Evolutionary conservation across 2,329 filamentous ascomycete species (phyloP), one percentile per base, ranked within the genome.

Genomic region (Alternaria dauci): DNA sequence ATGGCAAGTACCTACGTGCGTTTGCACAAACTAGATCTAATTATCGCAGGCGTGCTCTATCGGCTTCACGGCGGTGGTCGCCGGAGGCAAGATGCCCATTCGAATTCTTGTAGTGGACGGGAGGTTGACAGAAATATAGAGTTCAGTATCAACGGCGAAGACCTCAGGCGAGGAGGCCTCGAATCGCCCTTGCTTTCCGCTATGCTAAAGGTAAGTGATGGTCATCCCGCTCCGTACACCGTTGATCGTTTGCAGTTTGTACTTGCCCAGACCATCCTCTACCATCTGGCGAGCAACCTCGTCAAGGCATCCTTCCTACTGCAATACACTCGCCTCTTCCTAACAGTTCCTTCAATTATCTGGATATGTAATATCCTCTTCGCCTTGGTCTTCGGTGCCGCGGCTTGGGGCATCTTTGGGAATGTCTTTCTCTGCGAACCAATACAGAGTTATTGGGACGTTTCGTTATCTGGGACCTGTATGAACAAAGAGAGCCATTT

Each of bases 251-350:
- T 9, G 5, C 20, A 78, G 75, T 68, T 78, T 51, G 58, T 77
- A 18, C 72, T 75, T 52, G 65, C 69, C 8, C 70, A 74, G 41
- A 72, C 69, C 16, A 63, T 75, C 26, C 51, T 76, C 55, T 78
- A 76, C 59, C 72, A 75, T n/a, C 56, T 72, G 28, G 59, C 69
- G 8, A 70, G 72, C 51, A 76, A 77, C 59, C 55, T 76, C 2
- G 66, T 75, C 53, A 78, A 78, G 60, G 56, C 67, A 2, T 74
- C 76, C 2, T 77, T 79, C 51, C 47, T 72, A 23, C 56, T 72
- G 20, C 72, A 78, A 55, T 78, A 78, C 58, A 43, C 73, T 2
- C 68, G 62, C 1, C 56, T 77, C 48, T 76, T 78, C 56, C 61
- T 62, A 12, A 52, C 59, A 3, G 39, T 62, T 4, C 52, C 20